Percentiles rank a stretch among this genome's conserved stretches.
phyloP scores from a whole-genome alignment of 306 rosid species.

The Clitoria ternatea region DNA sequence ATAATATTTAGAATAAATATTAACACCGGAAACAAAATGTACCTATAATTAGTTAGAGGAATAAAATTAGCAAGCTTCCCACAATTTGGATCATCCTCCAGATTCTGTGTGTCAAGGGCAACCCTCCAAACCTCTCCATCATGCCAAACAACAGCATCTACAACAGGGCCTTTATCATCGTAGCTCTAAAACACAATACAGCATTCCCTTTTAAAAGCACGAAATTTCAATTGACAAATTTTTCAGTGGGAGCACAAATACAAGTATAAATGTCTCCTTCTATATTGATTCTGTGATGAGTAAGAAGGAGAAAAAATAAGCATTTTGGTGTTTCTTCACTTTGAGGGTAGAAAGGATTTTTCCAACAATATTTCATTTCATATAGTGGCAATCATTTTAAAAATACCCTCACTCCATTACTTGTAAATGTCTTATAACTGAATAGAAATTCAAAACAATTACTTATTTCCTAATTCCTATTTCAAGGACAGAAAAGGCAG shows the following conservation, averaged over 20 bases:
- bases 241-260: not conserved
- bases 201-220: constrained; percentile 15
- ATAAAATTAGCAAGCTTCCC: constrained; percentile 82
- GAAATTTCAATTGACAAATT: constrained; percentile 5
- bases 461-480: not conserved
- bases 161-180: constrained; percentile 83
- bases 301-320: not conserved
- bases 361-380: constrained; percentile 5
- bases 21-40: constrained; percentile 25
- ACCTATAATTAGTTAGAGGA: constrained; percentile 92
- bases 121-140: constrained; percentile 97
- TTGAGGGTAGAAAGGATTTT: not conserved
- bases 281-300: not conserved
- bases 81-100: constrained; percentile 67
- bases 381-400: not conserved
- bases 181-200: constrained; percentile 57
- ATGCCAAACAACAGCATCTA: constrained; percentile 97
- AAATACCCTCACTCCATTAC: constrained; percentile 3
- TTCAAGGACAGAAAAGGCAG: constrained; percentile 13
- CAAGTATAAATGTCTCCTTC: not conserved
- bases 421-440: not conserved
- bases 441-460: not conserved
- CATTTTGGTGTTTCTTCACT: not conserved
- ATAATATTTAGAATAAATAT: not conserved
- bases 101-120: constrained; percentile 86